These are phyloP conservation scores for Typha latifolia DNA, from an alignment of 176 grass and related monocot species.

Conservation along the genomic window DNA sequence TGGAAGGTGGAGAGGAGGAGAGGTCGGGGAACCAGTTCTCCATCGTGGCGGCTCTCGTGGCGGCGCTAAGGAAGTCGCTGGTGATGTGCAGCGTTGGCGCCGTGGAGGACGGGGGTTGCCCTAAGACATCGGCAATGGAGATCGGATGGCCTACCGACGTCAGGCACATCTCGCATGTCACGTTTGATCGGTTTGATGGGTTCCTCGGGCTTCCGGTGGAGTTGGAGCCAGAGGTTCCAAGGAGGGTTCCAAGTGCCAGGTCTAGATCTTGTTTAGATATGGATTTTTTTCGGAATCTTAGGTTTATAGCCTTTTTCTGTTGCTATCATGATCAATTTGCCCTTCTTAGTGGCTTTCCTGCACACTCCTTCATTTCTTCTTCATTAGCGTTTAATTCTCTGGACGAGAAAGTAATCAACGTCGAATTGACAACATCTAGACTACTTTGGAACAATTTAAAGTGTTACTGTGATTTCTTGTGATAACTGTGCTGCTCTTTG, in stretches of 20 bases:
- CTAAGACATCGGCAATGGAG: constrained; percentile 39
- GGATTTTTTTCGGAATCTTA: background rate
- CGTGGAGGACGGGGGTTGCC: constrained; percentile 13
- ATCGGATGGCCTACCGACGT: constrained; percentile 90
- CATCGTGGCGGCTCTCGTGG: constrained; percentile 48
- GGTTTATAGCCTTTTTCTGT: background rate
- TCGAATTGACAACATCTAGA: too few species aligned
- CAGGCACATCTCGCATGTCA: constrained; percentile 78
- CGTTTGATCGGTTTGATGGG: constrained; percentile 84
- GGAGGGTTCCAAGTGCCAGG: constrained; percentile 68
- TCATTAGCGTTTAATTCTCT: too few species aligned
- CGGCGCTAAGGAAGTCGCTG: constrained; percentile 72
- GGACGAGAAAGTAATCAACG: too few species aligned
- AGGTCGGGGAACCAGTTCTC: constrained; percentile 36
- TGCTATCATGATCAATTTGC: background rate
- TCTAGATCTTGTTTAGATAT: constrained; percentile 4
- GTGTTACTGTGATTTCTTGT: too few species aligned
- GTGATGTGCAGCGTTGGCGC: constrained; percentile 79
- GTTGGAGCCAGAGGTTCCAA: constrained; percentile 59
- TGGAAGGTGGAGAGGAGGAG: constrained; percentile 17
- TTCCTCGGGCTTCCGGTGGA: constrained; percentile 90
- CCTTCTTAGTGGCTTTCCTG: too few species aligned
- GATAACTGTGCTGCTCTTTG: too few species aligned
- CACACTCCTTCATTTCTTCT: too few species aligned
- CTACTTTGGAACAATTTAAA: too few species aligned